These are phyloP conservation scores for Hymenoscyphus albidus DNA, from an alignment of 2,329 filamentous ascomycete genomes.

Conservation along the genomic window DNA sequence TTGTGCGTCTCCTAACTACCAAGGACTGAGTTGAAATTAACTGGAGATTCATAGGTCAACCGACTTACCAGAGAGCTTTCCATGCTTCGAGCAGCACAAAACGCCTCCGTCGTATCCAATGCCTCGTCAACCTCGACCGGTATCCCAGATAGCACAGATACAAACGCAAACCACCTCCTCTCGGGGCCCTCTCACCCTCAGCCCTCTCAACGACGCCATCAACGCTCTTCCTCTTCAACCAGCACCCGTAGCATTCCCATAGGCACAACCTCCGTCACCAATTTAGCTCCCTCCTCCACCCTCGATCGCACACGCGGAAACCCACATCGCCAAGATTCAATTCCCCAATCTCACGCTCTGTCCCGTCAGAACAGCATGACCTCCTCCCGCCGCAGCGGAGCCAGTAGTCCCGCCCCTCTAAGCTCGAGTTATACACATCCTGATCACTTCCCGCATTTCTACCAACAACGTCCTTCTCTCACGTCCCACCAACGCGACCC, in stretches of 20 bases:
- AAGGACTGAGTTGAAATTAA: background rate
- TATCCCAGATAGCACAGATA: constrained; percentile 46
- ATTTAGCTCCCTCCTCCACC: constrained; percentile 42
- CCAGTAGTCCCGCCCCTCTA: constrained; percentile 30
- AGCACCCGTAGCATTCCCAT: constrained; percentile 50
- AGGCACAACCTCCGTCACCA: constrained; percentile 41
- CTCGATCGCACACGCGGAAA: constrained; percentile 27
- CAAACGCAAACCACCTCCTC: constrained; percentile 49
- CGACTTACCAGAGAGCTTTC: constrained; percentile 86
- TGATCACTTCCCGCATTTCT: constrained; percentile 32
- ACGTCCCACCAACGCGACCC: constrained; percentile 27
- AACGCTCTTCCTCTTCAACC: constrained; percentile 51
- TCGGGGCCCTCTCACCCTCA: constrained; percentile 57
- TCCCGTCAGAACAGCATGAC: constrained; percentile 34
- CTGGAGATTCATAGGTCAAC: constrained; percentile 62
- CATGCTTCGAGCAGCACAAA: constrained; percentile 69
- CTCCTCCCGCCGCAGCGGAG: constrained; percentile 30
- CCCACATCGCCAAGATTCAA: constrained; percentile 26
- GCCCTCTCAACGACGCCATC: constrained; percentile 51
- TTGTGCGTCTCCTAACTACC: constrained; percentile 52
- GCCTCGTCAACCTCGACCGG: constrained; percentile 58
- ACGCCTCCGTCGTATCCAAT: constrained; percentile 63
- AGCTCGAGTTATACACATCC: constrained; percentile 29
- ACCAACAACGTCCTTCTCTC: constrained; percentile 27
- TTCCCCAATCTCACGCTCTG: constrained; percentile 27